phyloP scores from a whole-genome alignment of 768 basidiomycete species.

The Hygrocybe punicea region DNA sequence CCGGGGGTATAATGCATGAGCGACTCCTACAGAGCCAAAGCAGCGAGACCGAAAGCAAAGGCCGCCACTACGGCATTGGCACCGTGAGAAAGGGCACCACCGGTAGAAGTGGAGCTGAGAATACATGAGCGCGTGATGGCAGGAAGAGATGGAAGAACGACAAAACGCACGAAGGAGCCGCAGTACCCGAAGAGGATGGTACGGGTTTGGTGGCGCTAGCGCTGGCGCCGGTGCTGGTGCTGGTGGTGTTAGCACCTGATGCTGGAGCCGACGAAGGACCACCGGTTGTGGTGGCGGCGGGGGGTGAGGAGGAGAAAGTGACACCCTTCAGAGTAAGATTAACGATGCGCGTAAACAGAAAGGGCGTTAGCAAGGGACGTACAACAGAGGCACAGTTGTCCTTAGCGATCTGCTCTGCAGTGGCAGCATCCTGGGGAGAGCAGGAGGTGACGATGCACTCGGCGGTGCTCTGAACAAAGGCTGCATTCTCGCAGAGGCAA shows the following conservation, averaged over 20 bases:
- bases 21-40: constrained; percentile 43
- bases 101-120: not conserved
- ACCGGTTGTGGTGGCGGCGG: constrained; percentile 15
- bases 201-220: not conserved
- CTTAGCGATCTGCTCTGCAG: constrained; percentile 42
- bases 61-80: constrained; percentile 18
- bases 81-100: constrained; percentile 10
- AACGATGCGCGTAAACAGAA: not conserved
- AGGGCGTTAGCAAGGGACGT: constrained; percentile 21
- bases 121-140: not conserved
- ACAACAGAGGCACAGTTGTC: constrained; percentile 49
- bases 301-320: constrained; percentile 40
- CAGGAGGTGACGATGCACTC: constrained; percentile 50
- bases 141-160: not conserved
- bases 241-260: constrained; percentile 4
- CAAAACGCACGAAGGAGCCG: not conserved
- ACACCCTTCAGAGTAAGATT: constrained; percentile 45
- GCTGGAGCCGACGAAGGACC: not conserved
- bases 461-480: constrained; percentile 46
- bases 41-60: constrained; percentile 40
- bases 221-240: constrained; percentile 8
- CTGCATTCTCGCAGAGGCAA: constrained; percentile 54
- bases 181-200: not conserved
- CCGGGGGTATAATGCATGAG: constrained; percentile 34
- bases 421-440: constrained; percentile 42